phyloP scores from a whole-genome alignment of 2,329 filamentous ascomycete species.

The Penicillium sp. region DNA sequence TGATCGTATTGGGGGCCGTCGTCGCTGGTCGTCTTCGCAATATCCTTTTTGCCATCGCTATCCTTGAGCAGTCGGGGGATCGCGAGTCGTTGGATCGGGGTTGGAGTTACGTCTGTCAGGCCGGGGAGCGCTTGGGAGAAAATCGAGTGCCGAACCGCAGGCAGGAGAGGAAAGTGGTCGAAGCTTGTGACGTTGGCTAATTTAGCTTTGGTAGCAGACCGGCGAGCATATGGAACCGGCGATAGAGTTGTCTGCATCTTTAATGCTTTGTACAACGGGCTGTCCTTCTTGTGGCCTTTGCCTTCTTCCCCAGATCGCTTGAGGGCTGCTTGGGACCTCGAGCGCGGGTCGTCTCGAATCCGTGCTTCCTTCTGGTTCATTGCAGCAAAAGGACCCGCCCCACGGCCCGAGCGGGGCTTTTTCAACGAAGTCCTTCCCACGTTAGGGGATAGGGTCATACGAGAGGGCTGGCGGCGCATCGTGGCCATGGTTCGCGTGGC shows the following conservation, averaged over 20 bases:
- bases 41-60: conserved; percentile 43
- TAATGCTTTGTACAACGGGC: conserved; percentile 69
- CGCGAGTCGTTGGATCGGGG: conserved; percentile 83
- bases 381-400: conserved; percentile 56
- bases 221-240: conserved; percentile 71
- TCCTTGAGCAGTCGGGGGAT: conserved; percentile 73
- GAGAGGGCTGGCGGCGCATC: conserved; percentile 35
- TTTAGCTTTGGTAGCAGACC: conserved; percentile 59
- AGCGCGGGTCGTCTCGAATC: conserved; percentile 41
- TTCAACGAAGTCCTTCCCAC: conserved; percentile 30
- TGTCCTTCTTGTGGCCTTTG: conserved; percentile 45
- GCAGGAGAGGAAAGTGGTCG: conserved; percentile 74
- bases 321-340: conserved; percentile 41
- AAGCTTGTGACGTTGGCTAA: conserved; percentile 72
- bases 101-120: conserved; percentile 74
- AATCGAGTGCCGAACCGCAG: conserved; percentile 68
- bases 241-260: conserved; percentile 88
- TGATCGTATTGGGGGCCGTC: conserved; percentile 54
- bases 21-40: conserved; percentile 29
- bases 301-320: conserved; percentile 41
- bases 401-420: conserved; percentile 40
- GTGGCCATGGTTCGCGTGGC: conserved; percentile 33
- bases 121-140: conserved; percentile 70
- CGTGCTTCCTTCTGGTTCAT: conserved; percentile 57
- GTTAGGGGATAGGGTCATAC: conserved; percentile 40